Evolutionary conservation across 129 eudicot genomes (phyloP).

Genomic region (Escallonia herrerae): DNA sequence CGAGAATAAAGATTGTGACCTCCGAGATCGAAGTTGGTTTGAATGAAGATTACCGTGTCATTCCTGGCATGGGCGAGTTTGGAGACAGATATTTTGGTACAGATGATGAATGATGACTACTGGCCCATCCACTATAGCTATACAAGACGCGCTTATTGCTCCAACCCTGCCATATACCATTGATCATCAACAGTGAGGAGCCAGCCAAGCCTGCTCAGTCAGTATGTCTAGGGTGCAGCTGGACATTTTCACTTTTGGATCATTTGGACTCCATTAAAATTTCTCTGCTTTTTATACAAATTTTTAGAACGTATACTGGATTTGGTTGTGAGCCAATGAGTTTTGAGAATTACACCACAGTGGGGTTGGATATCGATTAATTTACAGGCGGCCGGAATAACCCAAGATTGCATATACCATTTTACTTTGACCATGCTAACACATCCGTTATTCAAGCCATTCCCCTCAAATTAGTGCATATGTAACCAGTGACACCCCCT

Average conservation of each 20-base stretch:
- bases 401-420: no score
- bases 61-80: constrained; percentile 99
- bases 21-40: constrained; percentile 91
- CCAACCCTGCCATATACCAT: not conserved
- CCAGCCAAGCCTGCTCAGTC: not conserved
- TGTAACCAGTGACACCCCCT: no score
- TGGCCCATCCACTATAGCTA: not conserved
- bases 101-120: constrained; percentile 56
- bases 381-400: not conserved
- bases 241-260: constrained; percentile 18
- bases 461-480: no score
- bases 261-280: constrained; percentile 8
- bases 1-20: constrained; percentile 90
- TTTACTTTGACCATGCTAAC: not conserved
- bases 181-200: constrained; percentile 3
- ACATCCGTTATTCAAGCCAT: not conserved
- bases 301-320: not conserved
- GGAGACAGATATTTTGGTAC: constrained; percentile 98
- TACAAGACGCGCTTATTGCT: constrained; percentile 4
- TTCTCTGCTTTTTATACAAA: not conserved
- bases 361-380: not conserved
- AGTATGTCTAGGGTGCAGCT: not conserved
- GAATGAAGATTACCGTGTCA: constrained; percentile 77
- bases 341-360: no score
- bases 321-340: not conserved